Conservation (phyloP, 257 asterid genomes). For the Solanum rostratum region DNA sequence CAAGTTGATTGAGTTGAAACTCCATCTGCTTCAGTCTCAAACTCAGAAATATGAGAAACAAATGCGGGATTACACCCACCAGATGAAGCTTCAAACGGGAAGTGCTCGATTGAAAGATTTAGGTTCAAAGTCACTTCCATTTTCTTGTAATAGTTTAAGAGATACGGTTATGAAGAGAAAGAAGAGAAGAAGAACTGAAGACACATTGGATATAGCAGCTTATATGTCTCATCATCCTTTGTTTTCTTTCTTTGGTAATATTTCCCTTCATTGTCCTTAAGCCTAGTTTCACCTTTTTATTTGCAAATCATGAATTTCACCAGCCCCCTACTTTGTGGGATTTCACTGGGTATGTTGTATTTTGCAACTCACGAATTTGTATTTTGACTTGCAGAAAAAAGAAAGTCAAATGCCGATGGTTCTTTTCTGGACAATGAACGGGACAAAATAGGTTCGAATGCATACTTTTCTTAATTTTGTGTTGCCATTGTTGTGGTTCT, state of each 20-base stretch:
- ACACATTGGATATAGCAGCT: neutral
- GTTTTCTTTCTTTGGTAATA: slow-evolving; percentile 8
- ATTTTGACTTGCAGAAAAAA: neutral
- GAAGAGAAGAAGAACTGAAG: slow-evolving; percentile 10
- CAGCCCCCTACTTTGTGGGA: too few species aligned
- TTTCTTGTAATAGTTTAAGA: neutral
- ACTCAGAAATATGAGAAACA: slow-evolving; percentile 4
- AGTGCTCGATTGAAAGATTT: neutral
- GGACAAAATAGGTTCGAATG: neutral
- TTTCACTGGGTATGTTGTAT: too few species aligned
- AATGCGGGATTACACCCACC: neutral
- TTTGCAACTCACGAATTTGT: neutral
- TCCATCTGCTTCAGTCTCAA: neutral
- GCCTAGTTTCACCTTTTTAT: neutral
- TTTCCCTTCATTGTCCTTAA: neutral
- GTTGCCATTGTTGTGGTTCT: neutral
- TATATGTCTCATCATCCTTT: slow-evolving; percentile 8
- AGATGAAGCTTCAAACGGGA: neutral
- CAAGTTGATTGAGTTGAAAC: slow-evolving; percentile 8
- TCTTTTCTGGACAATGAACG: neutral
- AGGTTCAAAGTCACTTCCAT: slow-evolving; percentile 6
- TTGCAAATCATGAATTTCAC: neutral
- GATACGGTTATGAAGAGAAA: slow-evolving; percentile 1
- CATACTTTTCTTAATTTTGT: neutral
- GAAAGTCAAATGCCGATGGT: slow-evolving; percentile 3